These are phyloP conservation scores for Pistacia atlantica DNA, from an alignment of 345 rosid species.

Conservation along the genomic window DNA sequence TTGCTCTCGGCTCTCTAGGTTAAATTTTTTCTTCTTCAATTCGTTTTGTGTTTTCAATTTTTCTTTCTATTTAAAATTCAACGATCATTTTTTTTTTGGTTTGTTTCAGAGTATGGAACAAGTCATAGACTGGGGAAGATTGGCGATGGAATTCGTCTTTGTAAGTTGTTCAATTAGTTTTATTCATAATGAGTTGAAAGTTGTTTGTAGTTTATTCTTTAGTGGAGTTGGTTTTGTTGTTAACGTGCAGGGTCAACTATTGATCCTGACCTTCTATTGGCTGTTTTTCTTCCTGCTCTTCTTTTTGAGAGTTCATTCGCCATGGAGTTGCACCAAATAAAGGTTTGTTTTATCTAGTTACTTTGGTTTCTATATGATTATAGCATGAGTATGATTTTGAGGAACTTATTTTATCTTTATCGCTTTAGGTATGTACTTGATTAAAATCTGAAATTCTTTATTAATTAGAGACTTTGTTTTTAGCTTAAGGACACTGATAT, in stretches of 20 bases:
- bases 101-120: constrained; percentile 77
- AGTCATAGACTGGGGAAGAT: constrained; percentile 70
- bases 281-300: constrained; percentile 96
- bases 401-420: neutral
- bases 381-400: neutral
- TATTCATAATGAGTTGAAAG: no score
- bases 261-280: constrained; percentile 83
- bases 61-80: neutral
- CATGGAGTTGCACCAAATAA: constrained; percentile 94
- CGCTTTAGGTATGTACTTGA: neutral
- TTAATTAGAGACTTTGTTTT: no score
- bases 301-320: constrained; percentile 95
- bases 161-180: constrained; percentile 48
- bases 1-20: constrained; percentile 89
- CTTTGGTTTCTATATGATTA: neutral
- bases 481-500: no score
- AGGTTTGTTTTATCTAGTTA: constrained; percentile 47
- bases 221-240: constrained; percentile 4
- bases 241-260: constrained; percentile 72
- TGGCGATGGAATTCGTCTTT: constrained; percentile 87
- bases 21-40: neutral
- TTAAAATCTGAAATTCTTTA: no score
- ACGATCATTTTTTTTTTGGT: neutral
- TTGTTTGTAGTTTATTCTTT: no score
- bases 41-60: neutral